Evolutionary conservation across 2,329 filamentous ascomycete species (phyloP).

Genomic region (Cladosporium austrohemisphaericum): DNA sequence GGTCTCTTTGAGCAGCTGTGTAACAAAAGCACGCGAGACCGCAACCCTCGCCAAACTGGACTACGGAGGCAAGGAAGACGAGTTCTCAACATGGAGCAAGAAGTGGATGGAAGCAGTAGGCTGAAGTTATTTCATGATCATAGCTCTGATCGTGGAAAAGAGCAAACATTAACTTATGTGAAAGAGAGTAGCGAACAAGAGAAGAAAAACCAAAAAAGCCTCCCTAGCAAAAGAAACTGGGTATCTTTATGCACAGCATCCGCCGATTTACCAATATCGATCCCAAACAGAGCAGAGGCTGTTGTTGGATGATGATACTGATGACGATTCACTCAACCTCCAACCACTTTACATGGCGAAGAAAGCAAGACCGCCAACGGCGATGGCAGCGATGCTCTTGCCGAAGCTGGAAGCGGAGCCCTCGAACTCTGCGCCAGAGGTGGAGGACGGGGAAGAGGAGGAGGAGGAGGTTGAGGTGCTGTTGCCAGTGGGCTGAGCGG

Average conservation of each 20-base stretch:
- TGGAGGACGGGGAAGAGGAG: slow-evolving; percentile 14
- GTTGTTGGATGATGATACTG: too few species aligned
- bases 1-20: slow-evolving; percentile 55
- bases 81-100: slow-evolving; percentile 73
- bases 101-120: slow-evolving; percentile 46
- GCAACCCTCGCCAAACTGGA: slow-evolving; percentile 54
- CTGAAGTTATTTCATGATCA: slow-evolving; percentile 17
- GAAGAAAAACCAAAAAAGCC: too few species aligned
- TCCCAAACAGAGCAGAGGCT: too few species aligned
- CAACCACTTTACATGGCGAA: slow-evolving; percentile 4
- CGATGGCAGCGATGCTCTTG: slow-evolving; percentile 9
- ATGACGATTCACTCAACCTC: too few species aligned
- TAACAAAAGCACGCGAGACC: slow-evolving; percentile 55
- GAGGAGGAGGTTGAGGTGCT: slow-evolving; percentile 26
- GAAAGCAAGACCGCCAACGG: slow-evolving; percentile 8
- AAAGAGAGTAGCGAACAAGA: slow-evolving; percentile 14
- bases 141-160: background rate
- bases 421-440: slow-evolving; percentile 13
- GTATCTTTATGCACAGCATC: too few species aligned
- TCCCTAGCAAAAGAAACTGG: too few species aligned
- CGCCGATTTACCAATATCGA: too few species aligned
- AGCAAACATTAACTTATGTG: slow-evolving; percentile 7
- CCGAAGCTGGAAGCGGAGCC: background rate
- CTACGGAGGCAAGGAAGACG: slow-evolving; percentile 67
- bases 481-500: slow-evolving; percentile 31